Conservation (phyloP, 1,284 basidiomycete species). For the Naganishia cerealis region DNA sequence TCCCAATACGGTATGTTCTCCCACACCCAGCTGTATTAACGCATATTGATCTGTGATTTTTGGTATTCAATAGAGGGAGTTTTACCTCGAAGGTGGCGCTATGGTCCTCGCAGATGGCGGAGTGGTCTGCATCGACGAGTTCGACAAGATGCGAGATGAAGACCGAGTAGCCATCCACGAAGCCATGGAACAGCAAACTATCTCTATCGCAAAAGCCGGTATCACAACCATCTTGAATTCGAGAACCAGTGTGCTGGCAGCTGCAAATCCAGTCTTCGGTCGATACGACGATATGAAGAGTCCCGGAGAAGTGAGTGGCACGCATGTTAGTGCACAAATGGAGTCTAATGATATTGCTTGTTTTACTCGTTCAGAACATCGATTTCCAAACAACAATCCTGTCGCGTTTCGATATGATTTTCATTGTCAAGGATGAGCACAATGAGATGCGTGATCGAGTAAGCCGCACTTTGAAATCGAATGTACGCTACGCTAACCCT, state of each 20-base stretch:
- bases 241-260: conserved; percentile 91
- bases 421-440: conserved; percentile 98
- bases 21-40: background rate
- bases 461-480: conserved; percentile 38
- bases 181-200: conserved; percentile 99
- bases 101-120: conserved; percentile 99
- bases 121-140: conserved; percentile 99
- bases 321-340: background rate
- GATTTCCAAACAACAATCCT: conserved; percentile 98
- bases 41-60: conserved; percentile 25
- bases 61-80: conserved; percentile 71
- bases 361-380: conserved; percentile 67
- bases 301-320: conserved; percentile 75
- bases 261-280: conserved; percentile 98
- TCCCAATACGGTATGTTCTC: conserved; percentile 70
- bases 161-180: conserved; percentile 99
- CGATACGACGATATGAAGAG: conserved; percentile 96
- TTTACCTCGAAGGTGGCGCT: conserved; percentile 97
- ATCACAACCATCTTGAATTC: conserved; percentile 98
- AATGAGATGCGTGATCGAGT: conserved; percentile 90
- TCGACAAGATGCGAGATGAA: conserved; percentile 99
- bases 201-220: conserved; percentile 98
- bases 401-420: conserved; percentile 99
- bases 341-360: background rate
- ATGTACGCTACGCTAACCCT: background rate